Percentiles rank a stretch among this genome's conserved stretches.
phyloP scores from a whole-genome alignment of 1,139 yeast genomes.

The Torulaspora pretoriensis region DNA sequence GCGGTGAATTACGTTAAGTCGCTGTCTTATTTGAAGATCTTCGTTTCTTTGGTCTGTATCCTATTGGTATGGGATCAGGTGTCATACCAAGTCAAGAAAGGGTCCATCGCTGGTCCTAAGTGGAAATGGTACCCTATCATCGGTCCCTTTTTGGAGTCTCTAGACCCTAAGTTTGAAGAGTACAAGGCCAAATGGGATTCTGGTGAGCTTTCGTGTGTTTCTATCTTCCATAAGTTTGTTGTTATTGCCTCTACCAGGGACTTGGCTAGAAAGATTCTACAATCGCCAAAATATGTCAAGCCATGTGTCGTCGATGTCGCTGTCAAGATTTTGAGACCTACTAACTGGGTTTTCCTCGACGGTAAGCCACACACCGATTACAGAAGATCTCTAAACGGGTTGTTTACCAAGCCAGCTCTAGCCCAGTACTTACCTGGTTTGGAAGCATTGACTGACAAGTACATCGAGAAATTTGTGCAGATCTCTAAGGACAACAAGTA shows the following conservation, averaged over 20 bases:
- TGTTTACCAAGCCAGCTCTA: conserved; percentile 80
- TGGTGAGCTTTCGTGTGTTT: conserved; percentile 91
- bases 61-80: conserved; percentile 75
- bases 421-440: conserved; percentile 78
- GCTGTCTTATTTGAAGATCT: conserved; percentile 49
- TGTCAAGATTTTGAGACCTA: conserved; percentile 81
- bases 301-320: conserved; percentile 99
- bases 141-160: conserved; percentile 93
- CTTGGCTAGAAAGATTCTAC: conserved; percentile 81
- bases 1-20: conserved; percentile 16
- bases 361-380: conserved; percentile 94
- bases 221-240: conserved; percentile 95
- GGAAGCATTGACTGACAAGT: conserved; percentile 77
- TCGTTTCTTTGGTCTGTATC: conserved; percentile 47
- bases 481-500: conserved; percentile 48
- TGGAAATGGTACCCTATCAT: conserved; percentile 89
- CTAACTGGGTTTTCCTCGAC: conserved; percentile 96
- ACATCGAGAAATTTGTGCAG: conserved; percentile 62
- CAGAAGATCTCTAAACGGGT: conserved; percentile 83
- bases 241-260: conserved; percentile 91
- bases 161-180: conserved; percentile 94
- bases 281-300: conserved; percentile 80
- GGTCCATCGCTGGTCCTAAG: conserved; percentile 83
- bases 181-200: conserved; percentile 90
- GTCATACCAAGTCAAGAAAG: conserved; percentile 71